A percentile compares a stretch with the other conserved stretches of the same genome.
Evolutionary conservation across 257 asterid genomes (phyloP).

Genomic region (Solanum bukasovii): DNA sequence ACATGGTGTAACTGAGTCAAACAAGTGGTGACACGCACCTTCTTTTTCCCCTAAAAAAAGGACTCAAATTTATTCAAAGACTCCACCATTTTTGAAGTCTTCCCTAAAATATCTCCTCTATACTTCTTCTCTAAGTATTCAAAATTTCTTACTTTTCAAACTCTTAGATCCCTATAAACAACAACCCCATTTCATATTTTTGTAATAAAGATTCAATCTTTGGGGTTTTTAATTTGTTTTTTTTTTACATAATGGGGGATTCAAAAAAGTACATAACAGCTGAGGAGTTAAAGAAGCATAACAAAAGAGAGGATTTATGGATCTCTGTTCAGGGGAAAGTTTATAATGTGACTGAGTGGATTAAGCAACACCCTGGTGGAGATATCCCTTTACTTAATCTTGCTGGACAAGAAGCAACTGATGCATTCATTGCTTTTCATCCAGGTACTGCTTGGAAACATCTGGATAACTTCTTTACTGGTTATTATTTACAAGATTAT

Average conservation of each 20-base stretch:
- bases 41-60: not conserved
- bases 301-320: slow-evolving; percentile 28
- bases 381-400: slow-evolving; percentile 22
- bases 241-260: not conserved
- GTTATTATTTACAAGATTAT: slow-evolving; percentile 26
- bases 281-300: slow-evolving; percentile 26
- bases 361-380: slow-evolving; percentile 38
- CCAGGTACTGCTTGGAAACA: slow-evolving; percentile 38
- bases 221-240: not conserved
- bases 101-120: not conserved
- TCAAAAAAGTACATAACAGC: slow-evolving; percentile 19
- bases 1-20: not conserved
- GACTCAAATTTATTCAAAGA: not conserved
- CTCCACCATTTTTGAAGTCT: not conserved
- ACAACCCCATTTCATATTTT: not conserved
- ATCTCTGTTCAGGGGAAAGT: slow-evolving; percentile 32
- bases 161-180: not conserved
- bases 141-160: not conserved
- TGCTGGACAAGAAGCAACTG: slow-evolving; percentile 40
- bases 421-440: slow-evolving; percentile 43
- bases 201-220: not conserved
- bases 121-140: not conserved
- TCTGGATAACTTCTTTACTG: slow-evolving; percentile 29
- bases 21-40: not conserved
- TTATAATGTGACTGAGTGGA: slow-evolving; percentile 31